Percentiles rank a stretch among this genome's conserved stretches.
These are phyloP conservation scores for Suillus hirtellus DNA, from an alignment of 768 basidiomycete species.

Conservation along the genomic window DNA sequence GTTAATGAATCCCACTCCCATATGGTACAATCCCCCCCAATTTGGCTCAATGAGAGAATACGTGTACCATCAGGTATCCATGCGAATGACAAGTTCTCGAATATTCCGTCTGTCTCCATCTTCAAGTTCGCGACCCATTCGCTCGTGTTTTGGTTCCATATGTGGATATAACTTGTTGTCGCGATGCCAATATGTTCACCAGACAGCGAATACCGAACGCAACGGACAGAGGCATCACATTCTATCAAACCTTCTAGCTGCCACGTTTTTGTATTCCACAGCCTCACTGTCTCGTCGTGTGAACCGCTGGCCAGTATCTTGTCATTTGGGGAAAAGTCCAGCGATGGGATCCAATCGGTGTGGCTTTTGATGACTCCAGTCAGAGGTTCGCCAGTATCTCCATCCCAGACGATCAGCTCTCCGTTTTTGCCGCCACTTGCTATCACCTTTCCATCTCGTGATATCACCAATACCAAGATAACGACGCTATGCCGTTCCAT, in stretches of 20 bases:
- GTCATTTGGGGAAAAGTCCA: neutral
- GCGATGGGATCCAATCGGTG: neutral
- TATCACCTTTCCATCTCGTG: neutral
- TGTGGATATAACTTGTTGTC: neutral
- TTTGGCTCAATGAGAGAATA: neutral
- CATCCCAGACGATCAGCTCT: neutral
- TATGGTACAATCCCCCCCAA: neutral
- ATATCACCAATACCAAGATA: neutral
- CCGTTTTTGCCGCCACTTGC: neutral
- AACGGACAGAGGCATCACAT: neutral
- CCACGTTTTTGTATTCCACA: neutral
- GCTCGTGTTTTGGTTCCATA: neutral
- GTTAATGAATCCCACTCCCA: neutral
- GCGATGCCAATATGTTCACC: neutral
- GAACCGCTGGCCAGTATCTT: neutral
- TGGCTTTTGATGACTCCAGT: neutral
- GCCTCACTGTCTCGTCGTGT: neutral
- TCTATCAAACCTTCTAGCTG: neutral
- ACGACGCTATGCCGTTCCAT: neutral
- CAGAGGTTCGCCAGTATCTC: neutral
- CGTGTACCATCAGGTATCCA: neutral
- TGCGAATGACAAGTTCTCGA: neutral
- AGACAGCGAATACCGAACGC: neutral
- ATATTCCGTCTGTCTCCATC: neutral
- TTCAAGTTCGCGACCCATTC: no score